Evolutionary conservation across 768 basidiomycete genomes (phyloP).

Genomic region (Podaxis carcinomalis): DNA sequence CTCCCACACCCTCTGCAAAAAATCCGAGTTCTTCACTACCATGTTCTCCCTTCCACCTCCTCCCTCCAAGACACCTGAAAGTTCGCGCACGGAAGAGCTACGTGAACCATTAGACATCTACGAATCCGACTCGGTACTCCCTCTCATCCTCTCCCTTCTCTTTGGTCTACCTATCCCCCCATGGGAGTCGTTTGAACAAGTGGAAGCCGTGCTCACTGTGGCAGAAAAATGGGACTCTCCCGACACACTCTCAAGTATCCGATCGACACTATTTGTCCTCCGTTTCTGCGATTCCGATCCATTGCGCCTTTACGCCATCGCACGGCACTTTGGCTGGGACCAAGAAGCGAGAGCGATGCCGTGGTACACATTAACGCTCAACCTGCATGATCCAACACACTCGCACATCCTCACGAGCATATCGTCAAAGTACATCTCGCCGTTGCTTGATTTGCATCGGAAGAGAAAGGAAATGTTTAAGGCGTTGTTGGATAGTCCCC

Average conservation of each 20-base stretch:
- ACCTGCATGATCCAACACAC: constrained; percentile 40
- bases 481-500: constrained; percentile 50
- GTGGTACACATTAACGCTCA: constrained; percentile 49
- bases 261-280: constrained; percentile 44
- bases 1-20: constrained; percentile 47
- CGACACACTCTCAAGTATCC: constrained; percentile 53
- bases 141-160: constrained; percentile 52
- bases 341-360: constrained; percentile 55
- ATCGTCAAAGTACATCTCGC: constrained; percentile 46
- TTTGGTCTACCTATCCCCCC: constrained; percentile 48
- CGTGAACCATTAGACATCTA: constrained; percentile 30
- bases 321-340: constrained; percentile 59
- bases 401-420: constrained; percentile 42
- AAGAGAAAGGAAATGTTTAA: constrained; percentile 47
- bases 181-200: constrained; percentile 44
- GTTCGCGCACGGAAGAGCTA: not conserved
- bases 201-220: constrained; percentile 52
- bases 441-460: constrained; percentile 55
- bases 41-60: constrained; percentile 54
- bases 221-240: constrained; percentile 74
- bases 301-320: constrained; percentile 49
- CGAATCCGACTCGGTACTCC: constrained; percentile 42
- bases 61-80: not conserved
- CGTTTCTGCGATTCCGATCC: constrained; percentile 41
- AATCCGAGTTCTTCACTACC: constrained; percentile 47